These are phyloP conservation scores for Colletotrichum eleusines DNA, from an alignment of 2,329 filamentous ascomycete genomes.

Conservation along the genomic window DNA sequence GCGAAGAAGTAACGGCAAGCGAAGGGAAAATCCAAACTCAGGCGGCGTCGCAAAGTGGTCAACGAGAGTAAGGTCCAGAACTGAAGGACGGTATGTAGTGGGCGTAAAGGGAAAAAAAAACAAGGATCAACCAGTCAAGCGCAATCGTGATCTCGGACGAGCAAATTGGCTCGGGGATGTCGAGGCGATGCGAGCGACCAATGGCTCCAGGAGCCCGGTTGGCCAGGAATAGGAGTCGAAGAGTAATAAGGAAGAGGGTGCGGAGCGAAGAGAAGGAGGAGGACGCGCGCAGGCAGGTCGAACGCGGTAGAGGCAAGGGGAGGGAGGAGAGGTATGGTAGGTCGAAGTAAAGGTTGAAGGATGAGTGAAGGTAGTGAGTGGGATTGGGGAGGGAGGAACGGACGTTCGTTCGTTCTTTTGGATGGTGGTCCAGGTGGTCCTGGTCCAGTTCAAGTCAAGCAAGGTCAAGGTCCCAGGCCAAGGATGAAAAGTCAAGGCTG, in stretches of 20 bases:
- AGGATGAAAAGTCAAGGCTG: constrained; percentile 1
- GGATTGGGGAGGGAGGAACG: constrained; percentile 5
- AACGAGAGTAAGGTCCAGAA: constrained; percentile 20
- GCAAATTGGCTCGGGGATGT: constrained; percentile 5
- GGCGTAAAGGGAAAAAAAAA: neutral
- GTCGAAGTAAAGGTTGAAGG: constrained; percentile 19
- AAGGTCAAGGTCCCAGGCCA: constrained; percentile 24
- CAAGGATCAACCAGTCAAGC: constrained; percentile 4
- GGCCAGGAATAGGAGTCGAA: constrained; percentile 31
- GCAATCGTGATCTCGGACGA: constrained; percentile 12
- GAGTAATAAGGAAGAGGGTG: constrained; percentile 22
- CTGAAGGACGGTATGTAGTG: neutral
- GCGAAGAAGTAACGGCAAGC: constrained; percentile 3
- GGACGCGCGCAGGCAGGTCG: constrained; percentile 32
- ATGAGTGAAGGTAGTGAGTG: constrained; percentile 13
- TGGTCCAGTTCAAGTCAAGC: constrained; percentile 9
- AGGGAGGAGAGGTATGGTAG: constrained; percentile 18
- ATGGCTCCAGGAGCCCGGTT: constrained; percentile 10
- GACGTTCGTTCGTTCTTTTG: constrained; percentile 17
- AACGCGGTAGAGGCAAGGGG: constrained; percentile 3
- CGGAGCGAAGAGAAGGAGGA: constrained; percentile 29
- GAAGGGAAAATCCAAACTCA: constrained; percentile 11
- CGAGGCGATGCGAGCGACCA: constrained; percentile 7
- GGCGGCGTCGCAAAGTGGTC: neutral
- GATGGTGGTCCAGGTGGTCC: constrained; percentile 22